Percentiles rank a stretch among this genome's conserved stretches.
Evolutionary conservation across 345 rosid genomes (phyloP).

Genomic region (Pugionium cornutum): DNA sequence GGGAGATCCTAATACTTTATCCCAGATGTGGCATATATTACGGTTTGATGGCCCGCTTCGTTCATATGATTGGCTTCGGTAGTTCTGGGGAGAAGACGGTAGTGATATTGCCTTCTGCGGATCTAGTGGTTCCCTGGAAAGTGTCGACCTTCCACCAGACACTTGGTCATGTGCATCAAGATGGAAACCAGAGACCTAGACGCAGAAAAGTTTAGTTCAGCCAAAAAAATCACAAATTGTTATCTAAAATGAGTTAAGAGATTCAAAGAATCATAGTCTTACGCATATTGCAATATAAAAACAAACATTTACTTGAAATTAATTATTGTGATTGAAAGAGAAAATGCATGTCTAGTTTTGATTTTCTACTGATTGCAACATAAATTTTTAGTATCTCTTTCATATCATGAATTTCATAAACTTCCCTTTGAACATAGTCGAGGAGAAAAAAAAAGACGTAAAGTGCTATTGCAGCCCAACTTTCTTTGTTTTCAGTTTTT

Average conservation of each 20-base stretch:
- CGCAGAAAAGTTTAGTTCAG: conserved; percentile 22
- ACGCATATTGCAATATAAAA: conserved; percentile 15
- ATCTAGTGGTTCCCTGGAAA: conserved; percentile 55
- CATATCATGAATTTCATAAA: conserved; percentile 5
- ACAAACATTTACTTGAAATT: conserved; percentile 16
- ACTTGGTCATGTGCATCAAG: conserved; percentile 61
- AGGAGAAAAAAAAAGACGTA: conserved; percentile 18
- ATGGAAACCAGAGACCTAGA: conserved; percentile 63
- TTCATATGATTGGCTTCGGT: conserved; percentile 61
- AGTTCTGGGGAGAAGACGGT: conserved; percentile 89
- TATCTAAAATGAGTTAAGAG: conserved; percentile 8
- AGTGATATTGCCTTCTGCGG: conserved; percentile 92
- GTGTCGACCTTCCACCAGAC: conserved; percentile 65
- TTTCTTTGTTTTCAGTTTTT: conserved; percentile 11
- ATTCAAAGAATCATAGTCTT: conserved; percentile 4
- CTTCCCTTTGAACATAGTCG: conserved; percentile 1
- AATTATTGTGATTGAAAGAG: conserved; percentile 17
- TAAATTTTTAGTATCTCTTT: background rate
- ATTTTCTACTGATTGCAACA: conserved; percentile 3
- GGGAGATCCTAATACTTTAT: conserved; percentile 82
- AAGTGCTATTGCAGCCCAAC: conserved; percentile 6
- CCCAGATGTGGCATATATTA: conserved; percentile 63
- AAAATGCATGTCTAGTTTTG: background rate
- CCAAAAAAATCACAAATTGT: conserved; percentile 26
- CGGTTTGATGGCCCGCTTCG: conserved; percentile 52